Conservation (phyloP, 2,329 filamentous ascomycete species). For the Blastomyces emzantsi region DNA sequence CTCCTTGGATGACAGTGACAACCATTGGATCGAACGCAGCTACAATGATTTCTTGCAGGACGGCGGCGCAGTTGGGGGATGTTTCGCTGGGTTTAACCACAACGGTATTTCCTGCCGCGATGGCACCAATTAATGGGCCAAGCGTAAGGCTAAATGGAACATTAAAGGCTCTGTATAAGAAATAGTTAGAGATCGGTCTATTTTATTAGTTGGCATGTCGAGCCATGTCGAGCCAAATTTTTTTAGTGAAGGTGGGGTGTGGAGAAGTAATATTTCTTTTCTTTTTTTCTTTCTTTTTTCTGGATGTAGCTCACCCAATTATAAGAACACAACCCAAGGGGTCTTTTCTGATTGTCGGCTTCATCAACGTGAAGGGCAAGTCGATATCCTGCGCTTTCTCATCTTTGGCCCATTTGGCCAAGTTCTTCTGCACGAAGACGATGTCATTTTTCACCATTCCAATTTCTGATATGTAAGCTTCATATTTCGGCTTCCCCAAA, state of each 20-base stretch:
- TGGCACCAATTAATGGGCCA: conserved; percentile 75
- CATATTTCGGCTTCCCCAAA: conserved; percentile 66
- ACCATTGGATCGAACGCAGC: conserved; percentile 65
- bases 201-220: not conserved
- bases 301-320: conserved; percentile 64
- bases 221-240: too few species aligned
- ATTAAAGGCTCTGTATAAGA: conserved; percentile 62
- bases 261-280: too few species aligned
- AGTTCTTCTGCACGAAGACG: conserved; percentile 64
- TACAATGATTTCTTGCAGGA: conserved; percentile 69
- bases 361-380: conserved; percentile 58
- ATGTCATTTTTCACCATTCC: conserved; percentile 74
- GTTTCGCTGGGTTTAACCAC: conserved; percentile 87
- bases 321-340: conserved; percentile 75
- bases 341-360: conserved; percentile 72
- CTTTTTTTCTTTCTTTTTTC: too few species aligned
- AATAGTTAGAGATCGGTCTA: conserved; percentile 1
- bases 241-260: not conserved
- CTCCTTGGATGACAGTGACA: conserved; percentile 73
- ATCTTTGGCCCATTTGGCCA: conserved; percentile 75
- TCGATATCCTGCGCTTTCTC: conserved; percentile 64
- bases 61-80: conserved; percentile 64
- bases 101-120: conserved; percentile 82
- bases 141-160: conserved; percentile 78
- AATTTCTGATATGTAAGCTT: conserved; percentile 65